These are phyloP conservation scores for Diophrys appendiculata DNA, from an alignment of 73 alveolate genomes.

Conservation along the genomic window DNA sequence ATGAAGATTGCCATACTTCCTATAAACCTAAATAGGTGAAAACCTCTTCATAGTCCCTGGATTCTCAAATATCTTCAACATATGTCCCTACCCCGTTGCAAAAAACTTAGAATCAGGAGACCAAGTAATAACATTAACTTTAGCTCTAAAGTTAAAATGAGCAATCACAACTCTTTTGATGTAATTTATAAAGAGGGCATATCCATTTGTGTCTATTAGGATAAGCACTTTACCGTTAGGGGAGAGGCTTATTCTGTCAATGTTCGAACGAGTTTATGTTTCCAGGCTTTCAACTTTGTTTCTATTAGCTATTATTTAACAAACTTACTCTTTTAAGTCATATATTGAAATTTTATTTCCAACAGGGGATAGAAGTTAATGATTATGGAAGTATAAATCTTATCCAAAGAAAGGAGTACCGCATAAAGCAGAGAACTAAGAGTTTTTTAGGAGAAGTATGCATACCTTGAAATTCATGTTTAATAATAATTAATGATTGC, in stretches of 20 bases:
- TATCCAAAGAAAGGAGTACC: too few relatives aligned
- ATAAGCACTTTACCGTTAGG: constrained; percentile 79
- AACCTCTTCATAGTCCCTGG: constrained; percentile 75
- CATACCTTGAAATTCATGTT: too few relatives aligned
- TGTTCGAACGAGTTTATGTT: constrained; percentile 63
- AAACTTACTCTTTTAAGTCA: constrained; percentile 51
- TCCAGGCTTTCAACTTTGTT: constrained; percentile 1
- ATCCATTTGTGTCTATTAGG: constrained; percentile 82
- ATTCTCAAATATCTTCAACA: constrained; percentile 76
- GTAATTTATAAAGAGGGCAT: constrained; percentile 76
- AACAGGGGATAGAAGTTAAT: constrained; percentile 57
- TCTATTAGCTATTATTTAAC: too few relatives aligned
- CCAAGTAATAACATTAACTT: constrained; percentile 73
- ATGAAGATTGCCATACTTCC: constrained; percentile 81
- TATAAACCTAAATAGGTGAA: constrained; percentile 79
- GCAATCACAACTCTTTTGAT: constrained; percentile 69
- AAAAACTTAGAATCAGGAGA: constrained; percentile 84
- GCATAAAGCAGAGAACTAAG: too few relatives aligned
- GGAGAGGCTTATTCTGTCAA: constrained; percentile 69
- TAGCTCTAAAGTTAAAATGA: constrained; percentile 79
- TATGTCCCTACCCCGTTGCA: constrained; percentile 72
- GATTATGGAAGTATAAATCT: too few relatives aligned
- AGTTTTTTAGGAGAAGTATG: too few relatives aligned
- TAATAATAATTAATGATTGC: too few relatives aligned
- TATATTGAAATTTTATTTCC: constrained; percentile 52